Percentiles rank a stretch among this genome's conserved stretches.
phyloP scores from a whole-genome alignment of 257 asterid species.

The Plantago major region DNA sequence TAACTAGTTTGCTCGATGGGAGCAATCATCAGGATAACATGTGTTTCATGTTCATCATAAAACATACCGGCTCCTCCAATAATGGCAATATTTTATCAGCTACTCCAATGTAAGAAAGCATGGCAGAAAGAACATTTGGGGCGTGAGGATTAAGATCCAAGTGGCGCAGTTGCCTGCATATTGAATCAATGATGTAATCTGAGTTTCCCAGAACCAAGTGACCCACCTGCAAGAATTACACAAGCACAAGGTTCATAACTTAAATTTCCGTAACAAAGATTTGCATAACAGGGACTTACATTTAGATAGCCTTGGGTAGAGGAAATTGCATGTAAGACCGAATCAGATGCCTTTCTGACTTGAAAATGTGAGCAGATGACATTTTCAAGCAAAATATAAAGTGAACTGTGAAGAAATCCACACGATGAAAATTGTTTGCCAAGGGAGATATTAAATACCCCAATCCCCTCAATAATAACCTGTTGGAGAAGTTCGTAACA shows the following conservation, averaged over 20 bases:
- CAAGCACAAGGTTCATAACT: conserved; percentile 13
- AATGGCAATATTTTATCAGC: conserved; percentile 87
- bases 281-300: conserved; percentile 48
- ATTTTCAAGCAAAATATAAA: conserved; percentile 84
- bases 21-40: conserved; percentile 12
- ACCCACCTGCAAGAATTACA: conserved; percentile 70
- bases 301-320: conserved; percentile 62
- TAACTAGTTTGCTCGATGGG: conserved; percentile 5
- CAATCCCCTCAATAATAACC: conserved; percentile 88
- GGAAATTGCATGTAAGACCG: conserved; percentile 63
- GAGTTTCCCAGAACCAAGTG: conserved; percentile 85
- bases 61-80: conserved; percentile 94
- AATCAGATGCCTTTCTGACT: conserved; percentile 74
- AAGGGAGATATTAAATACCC: conserved; percentile 67
- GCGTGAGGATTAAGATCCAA: conserved; percentile 89
- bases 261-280: conserved; percentile 22
- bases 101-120: conserved; percentile 84
- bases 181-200: conserved; percentile 85
- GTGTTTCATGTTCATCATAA: conserved; percentile 6
- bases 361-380: conserved; percentile 80
- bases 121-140: conserved; percentile 86
- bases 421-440: conserved; percentile 66
- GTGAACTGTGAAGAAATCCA: conserved; percentile 94
- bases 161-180: conserved; percentile 87
- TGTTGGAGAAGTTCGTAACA: conserved; percentile 31